phyloP scores from a whole-genome alignment of 345 rosid genomes.

The Crucihimalaya himalaica region DNA sequence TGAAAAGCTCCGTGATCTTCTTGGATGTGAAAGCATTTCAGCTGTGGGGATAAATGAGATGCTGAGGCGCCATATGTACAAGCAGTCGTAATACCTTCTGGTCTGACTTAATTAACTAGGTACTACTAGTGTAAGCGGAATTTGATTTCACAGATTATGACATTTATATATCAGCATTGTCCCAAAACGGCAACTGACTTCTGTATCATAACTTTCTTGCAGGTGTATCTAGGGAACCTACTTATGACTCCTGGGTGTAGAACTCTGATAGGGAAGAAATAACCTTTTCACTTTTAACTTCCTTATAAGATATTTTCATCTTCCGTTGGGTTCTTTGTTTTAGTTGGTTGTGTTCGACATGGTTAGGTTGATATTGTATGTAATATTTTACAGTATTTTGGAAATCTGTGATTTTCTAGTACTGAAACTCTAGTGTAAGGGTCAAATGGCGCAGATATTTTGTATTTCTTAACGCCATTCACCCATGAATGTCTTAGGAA shows the following conservation, averaged over 20 bases:
- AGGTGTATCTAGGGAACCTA: slow-evolving; percentile 50
- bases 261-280: slow-evolving; percentile 47
- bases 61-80: slow-evolving; percentile 68
- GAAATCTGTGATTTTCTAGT: slow-evolving; percentile 1
- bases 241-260: slow-evolving; percentile 37
- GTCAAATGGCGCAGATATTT: slow-evolving; percentile 48
- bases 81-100: slow-evolving; percentile 52
- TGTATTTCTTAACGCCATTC: slow-evolving; percentile 53
- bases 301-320: slow-evolving; percentile 30
- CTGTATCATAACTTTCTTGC: slow-evolving; percentile 27
- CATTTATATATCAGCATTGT: background rate
- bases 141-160: background rate
- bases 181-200: background rate
- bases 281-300: slow-evolving; percentile 33
- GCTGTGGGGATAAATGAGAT: slow-evolving; percentile 75
- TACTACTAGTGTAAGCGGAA: slow-evolving; percentile 39
- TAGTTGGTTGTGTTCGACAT: slow-evolving; percentile 46
- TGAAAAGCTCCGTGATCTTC: slow-evolving; percentile 73
- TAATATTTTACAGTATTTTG: slow-evolving; percentile 26
- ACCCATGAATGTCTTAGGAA: slow-evolving; percentile 42
- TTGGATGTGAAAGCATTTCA: slow-evolving; percentile 88
- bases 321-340: slow-evolving; percentile 32
- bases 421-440: slow-evolving; percentile 46
- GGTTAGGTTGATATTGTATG: slow-evolving; percentile 43
- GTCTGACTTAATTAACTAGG: slow-evolving; percentile 44